Evolutionary conservation across 176 grass and related monocot species (phyloP), one percentile per base, ranked within the genome.

Genomic region (Areca catechu): DNA sequence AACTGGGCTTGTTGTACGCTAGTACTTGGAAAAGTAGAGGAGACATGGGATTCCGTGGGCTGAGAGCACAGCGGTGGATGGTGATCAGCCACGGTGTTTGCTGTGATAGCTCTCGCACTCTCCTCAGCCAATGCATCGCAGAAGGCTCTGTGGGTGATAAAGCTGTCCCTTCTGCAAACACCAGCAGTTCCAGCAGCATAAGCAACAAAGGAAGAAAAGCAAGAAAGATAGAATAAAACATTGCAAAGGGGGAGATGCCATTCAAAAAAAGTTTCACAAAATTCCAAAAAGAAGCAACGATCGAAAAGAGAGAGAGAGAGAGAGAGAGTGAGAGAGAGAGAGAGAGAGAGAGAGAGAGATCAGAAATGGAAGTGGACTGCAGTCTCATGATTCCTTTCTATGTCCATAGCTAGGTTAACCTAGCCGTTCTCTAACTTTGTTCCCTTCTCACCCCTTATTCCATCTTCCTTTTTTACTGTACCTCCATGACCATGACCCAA

Each of bases 71-170:
- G 24, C 16, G 24, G 24, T 43, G 34, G 34, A 43, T 3, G 34
- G 34, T 43, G 9, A 43, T 43, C 9, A 58, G 22, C 56, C 23
- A 25, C 22, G 5, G 15, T 21, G 56, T 58, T 58, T 27, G 3
- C 24, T 18, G 56, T 29, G 9, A 25, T 7, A 1, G 23, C 24
- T 25, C 24, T 58, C 24, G 24, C 24, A 17, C 23, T 58, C 22
- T 58, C 56, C 17, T 58, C 56, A 27, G 56, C 56, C 56, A 58
- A 25, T 58, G 56, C 56, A 58, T 58, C 56, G 6, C 56, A 58
- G 22, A 58, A 58, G 24, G 56, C 56, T 16, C 56, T 58, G 24
- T 58, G 56, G 22, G 56, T 58, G 56, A 58, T 29, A 17, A 58
- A 58, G 56, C 56, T 58, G 56, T 58, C 56, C 23, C 56, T 58